A percentile compares a stretch with the other conserved stretches of the same genome.
phyloP scores from a whole-genome alignment of 2,329 filamentous ascomycete genomes.

The Coniochaeta pulveracea region DNA sequence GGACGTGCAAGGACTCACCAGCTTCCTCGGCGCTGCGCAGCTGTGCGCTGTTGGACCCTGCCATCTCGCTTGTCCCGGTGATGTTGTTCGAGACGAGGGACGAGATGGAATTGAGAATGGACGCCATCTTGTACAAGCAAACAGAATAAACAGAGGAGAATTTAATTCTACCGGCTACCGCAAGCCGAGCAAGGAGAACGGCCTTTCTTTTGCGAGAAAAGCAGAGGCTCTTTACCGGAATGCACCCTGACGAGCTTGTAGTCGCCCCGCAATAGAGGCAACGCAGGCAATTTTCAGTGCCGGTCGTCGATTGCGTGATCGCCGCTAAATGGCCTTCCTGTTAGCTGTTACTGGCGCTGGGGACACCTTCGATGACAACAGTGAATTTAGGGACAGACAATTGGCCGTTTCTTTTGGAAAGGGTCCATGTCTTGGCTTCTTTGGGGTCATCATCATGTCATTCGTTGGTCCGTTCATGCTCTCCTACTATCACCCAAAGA shows the following conservation, averaged over 20 bases:
- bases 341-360: too few relatives aligned
- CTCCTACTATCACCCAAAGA: too few relatives aligned
- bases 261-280: slow-evolving; percentile 4
- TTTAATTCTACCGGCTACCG: too few relatives aligned
- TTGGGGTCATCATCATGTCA: too few relatives aligned
- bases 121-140: slow-evolving; percentile 18
- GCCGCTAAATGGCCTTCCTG: slow-evolving; percentile 4
- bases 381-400: too few relatives aligned
- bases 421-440: too few relatives aligned
- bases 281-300: slow-evolving; percentile 4
- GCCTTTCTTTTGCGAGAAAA: slow-evolving; percentile 2
- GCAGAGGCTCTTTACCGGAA: not conserved
- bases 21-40: slow-evolving; percentile 53
- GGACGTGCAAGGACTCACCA: slow-evolving; percentile 34
- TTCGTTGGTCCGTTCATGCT: too few relatives aligned
- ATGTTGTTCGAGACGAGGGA: slow-evolving; percentile 8
- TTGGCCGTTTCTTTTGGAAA: too few relatives aligned
- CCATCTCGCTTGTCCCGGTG: slow-evolving; percentile 11
- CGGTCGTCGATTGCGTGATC: slow-evolving; percentile 10
- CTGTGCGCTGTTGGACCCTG: slow-evolving; percentile 16
- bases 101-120: slow-evolving; percentile 19
- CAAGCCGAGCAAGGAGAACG: too few relatives aligned
- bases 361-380: too few relatives aligned
- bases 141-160: slow-evolving; percentile 1
- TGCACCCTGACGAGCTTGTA: not conserved